Conservation (phyloP, 768 basidiomycete species). For the Termitomyces sp. region DNA sequence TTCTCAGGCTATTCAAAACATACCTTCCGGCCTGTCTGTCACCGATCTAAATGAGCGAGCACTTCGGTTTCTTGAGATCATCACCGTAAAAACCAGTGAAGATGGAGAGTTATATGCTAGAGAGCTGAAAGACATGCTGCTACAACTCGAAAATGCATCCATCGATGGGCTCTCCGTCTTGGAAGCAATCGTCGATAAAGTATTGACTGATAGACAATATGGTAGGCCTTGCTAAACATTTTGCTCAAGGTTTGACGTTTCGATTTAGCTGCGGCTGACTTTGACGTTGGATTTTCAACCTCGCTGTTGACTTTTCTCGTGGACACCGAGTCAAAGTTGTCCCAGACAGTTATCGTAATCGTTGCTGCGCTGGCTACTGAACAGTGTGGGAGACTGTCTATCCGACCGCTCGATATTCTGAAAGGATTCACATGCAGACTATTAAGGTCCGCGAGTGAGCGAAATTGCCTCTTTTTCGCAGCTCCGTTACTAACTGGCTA, state of each 20-base stretch:
- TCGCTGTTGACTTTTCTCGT: slow-evolving; percentile 38
- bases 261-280: slow-evolving; percentile 30
- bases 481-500: slow-evolving; percentile 3
- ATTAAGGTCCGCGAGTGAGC: slow-evolving; percentile 37
- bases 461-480: not conserved
- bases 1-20: slow-evolving; percentile 31
- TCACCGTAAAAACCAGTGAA: slow-evolving; percentile 36
- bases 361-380: slow-evolving; percentile 64
- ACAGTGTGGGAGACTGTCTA: slow-evolving; percentile 44
- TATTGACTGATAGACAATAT: slow-evolving; percentile 44
- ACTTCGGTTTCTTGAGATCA: slow-evolving; percentile 48
- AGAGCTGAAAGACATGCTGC: slow-evolving; percentile 38
- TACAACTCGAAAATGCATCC: slow-evolving; percentile 27
- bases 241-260: not conserved
- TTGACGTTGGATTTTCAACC: slow-evolving; percentile 39
- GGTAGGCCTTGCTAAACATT: slow-evolving; percentile 29
- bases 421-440: slow-evolving; percentile 38
- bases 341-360: slow-evolving; percentile 63
- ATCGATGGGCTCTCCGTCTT: slow-evolving; percentile 36
- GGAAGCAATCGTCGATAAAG: slow-evolving; percentile 51
- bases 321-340: slow-evolving; percentile 29
- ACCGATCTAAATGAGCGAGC: slow-evolving; percentile 36
- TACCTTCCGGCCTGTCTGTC: slow-evolving; percentile 26
- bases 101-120: slow-evolving; percentile 59
- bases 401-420: slow-evolving; percentile 45